Conservation (phyloP, 1,284 basidiomycete genomes). For the Pholiota adiposa region DNA sequence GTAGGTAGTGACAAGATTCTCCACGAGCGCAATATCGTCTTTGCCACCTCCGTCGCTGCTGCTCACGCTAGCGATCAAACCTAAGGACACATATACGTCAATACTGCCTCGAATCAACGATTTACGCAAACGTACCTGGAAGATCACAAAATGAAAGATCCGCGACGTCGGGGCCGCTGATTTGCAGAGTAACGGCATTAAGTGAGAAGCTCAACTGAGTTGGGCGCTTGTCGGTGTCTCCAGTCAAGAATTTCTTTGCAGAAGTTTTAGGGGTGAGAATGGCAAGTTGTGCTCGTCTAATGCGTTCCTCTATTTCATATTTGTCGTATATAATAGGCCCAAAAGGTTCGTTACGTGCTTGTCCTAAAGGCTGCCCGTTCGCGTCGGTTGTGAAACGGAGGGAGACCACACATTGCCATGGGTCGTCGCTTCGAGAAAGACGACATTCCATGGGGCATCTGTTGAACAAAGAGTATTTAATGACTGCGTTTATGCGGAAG, state of each 20-base stretch:
- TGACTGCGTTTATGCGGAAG: too few relatives aligned
- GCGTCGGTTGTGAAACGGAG: slow-evolving; percentile 56
- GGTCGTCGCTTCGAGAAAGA: slow-evolving; percentile 45
- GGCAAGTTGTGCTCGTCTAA: slow-evolving; percentile 72
- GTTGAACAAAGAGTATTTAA: neutral
- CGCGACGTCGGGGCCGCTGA: slow-evolving; percentile 69
- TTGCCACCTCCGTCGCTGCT: slow-evolving; percentile 43
- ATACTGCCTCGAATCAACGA: too few relatives aligned
- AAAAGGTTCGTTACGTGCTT: slow-evolving; percentile 49
- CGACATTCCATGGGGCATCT: slow-evolving; percentile 79
- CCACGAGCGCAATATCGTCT: slow-evolving; percentile 64
- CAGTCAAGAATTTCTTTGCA: slow-evolving; percentile 41
- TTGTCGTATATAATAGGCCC: slow-evolving; percentile 58
- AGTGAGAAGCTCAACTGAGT: slow-evolving; percentile 58
- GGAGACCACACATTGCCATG: slow-evolving; percentile 67
- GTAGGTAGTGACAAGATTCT: slow-evolving; percentile 58
- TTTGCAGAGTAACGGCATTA: slow-evolving; percentile 62
- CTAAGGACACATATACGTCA: slow-evolving; percentile 36
- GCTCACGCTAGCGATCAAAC: slow-evolving; percentile 66
- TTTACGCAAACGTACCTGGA: slow-evolving; percentile 58
- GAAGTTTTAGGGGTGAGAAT: slow-evolving; percentile 63
- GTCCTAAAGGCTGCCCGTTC: slow-evolving; percentile 44
- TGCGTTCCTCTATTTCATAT: slow-evolving; percentile 60
- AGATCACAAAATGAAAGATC: slow-evolving; percentile 76
- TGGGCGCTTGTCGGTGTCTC: slow-evolving; percentile 28